A percentile compares a stretch with the other conserved stretches of the same genome.
phyloP scores from a whole-genome alignment of 2,329 filamentous ascomycete species.

The Pyrenochaeta sp. region DNA sequence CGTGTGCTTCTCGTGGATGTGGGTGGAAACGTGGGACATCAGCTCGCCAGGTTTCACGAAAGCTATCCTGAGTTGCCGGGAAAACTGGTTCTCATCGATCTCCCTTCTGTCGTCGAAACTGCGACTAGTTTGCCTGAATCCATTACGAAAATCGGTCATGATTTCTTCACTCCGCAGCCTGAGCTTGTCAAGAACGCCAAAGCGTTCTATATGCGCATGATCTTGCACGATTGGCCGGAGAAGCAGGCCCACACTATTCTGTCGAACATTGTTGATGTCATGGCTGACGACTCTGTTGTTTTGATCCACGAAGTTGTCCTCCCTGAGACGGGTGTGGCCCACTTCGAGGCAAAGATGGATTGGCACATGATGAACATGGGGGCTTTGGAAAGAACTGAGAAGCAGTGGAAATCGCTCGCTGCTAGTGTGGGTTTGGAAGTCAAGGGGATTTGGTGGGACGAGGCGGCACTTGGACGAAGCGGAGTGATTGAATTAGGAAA shows the following conservation, averaged over 20 bases:
- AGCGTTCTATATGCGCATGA: slow-evolving; percentile 37
- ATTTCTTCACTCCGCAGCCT: slow-evolving; percentile 27
- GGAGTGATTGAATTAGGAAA: slow-evolving; percentile 1
- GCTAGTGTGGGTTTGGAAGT: slow-evolving; percentile 47
- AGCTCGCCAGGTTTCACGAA: slow-evolving; percentile 16
- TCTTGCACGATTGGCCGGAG: slow-evolving; percentile 54
- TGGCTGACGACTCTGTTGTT: slow-evolving; percentile 50
- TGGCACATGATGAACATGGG: slow-evolving; percentile 53
- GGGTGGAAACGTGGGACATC: slow-evolving; percentile 21
- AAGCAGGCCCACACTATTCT: slow-evolving; percentile 42
- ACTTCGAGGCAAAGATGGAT: slow-evolving; percentile 46
- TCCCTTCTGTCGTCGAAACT: slow-evolving; percentile 15
- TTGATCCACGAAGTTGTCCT: slow-evolving; percentile 55
- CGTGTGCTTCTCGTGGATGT: slow-evolving; percentile 25
- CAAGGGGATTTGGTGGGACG: slow-evolving; percentile 40
- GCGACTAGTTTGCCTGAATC: slow-evolving; percentile 4
- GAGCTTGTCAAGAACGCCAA: slow-evolving; percentile 22
- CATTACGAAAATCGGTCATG: slow-evolving; percentile 14
- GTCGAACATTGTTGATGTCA: slow-evolving; percentile 34
- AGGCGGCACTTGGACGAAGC: slow-evolving; percentile 5
- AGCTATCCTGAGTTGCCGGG: slow-evolving; percentile 12
- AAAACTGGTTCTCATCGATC: slow-evolving; percentile 25
- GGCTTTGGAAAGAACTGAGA: slow-evolving; percentile 50
- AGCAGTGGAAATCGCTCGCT: slow-evolving; percentile 47
- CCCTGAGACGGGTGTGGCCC: slow-evolving; percentile 43